Conservation (phyloP, 2,329 filamentous ascomycete species). For the Fusarium succisae region DNA sequence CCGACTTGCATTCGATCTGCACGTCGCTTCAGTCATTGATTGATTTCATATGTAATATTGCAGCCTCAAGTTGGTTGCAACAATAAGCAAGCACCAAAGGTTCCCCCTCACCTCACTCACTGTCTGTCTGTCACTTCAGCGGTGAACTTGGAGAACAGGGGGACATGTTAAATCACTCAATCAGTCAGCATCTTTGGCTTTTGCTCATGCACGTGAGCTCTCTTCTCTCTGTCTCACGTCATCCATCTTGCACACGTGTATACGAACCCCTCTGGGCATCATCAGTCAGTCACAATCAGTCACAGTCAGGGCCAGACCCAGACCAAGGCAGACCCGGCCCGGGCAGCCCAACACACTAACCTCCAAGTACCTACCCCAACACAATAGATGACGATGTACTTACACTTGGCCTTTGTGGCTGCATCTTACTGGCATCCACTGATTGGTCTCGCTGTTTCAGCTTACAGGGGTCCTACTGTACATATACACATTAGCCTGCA, state of each 20-base stretch:
- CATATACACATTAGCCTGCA: neutral
- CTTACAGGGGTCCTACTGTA: slow-evolving; percentile 5
- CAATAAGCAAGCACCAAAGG: slow-evolving; percentile 10
- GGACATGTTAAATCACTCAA: neutral
- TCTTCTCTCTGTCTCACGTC: slow-evolving; percentile 10
- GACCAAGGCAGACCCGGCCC: neutral
- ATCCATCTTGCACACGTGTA: neutral
- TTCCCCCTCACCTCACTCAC: neutral
- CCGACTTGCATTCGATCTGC: slow-evolving; percentile 25
- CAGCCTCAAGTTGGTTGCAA: neutral
- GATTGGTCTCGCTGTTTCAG: slow-evolving; percentile 18
- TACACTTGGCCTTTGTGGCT: slow-evolving; percentile 6
- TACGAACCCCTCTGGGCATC: neutral
- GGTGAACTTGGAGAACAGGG: neutral
- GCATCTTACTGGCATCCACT: neutral
- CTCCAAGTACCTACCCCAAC: neutral
- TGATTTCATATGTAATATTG: neutral
- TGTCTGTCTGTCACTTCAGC: neutral
- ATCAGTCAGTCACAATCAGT: neutral
- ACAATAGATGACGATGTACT: neutral
- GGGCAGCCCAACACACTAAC: neutral
- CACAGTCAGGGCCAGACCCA: neutral
- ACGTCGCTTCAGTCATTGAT: neutral
- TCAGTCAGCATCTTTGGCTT: neutral
- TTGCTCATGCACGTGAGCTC: neutral